Percentiles rank a stretch among this genome's conserved stretches.
Conservation (phyloP, 352 stramenopile species). For the Phytophthora uliginosa region DNA sequence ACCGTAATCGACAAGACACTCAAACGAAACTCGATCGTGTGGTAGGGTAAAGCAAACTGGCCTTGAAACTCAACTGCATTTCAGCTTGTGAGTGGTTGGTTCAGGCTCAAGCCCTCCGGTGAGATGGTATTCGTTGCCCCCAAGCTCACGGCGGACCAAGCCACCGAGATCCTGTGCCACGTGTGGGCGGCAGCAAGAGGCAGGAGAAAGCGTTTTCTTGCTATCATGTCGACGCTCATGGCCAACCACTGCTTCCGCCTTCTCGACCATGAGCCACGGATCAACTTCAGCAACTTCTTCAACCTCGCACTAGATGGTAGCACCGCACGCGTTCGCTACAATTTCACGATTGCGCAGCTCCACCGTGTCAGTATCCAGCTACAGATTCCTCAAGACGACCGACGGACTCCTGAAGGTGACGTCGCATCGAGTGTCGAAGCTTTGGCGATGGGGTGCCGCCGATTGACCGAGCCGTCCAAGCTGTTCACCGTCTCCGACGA, state of each 20-base stretch:
- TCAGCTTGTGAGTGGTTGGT: not conserved
- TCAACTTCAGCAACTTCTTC: slow-evolving; percentile 9
- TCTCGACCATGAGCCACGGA: slow-evolving; percentile 1
- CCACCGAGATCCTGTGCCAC: not conserved
- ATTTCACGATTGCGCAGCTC: slow-evolving; percentile 2
- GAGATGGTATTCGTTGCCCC: slow-evolving; percentile 8
- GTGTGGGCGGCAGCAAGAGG: not conserved
- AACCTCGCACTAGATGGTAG: not conserved
- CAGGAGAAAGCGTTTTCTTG: slow-evolving; percentile 1
- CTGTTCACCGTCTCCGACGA: slow-evolving; percentile 12
- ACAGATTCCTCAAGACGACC: not conserved
- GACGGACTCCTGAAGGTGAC: not conserved
- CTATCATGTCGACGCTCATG: slow-evolving; percentile 5
- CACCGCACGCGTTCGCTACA: slow-evolving; percentile 9
- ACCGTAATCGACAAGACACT: not conserved
- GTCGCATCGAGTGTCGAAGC: slow-evolving; percentile 5
- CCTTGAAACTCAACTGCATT: slow-evolving; percentile 3
- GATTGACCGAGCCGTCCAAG: slow-evolving; percentile 7
- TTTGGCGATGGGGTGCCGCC: slow-evolving; percentile 3
- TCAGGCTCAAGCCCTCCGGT: not conserved
- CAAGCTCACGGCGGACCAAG: slow-evolving; percentile 11
- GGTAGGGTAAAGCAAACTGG: not conserved
- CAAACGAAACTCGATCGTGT: slow-evolving; percentile 5
- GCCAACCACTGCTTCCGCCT: slow-evolving; percentile 4
- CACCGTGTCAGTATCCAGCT: not conserved